A percentile compares a stretch with the other conserved stretches of the same genome.
These are phyloP conservation scores for Syncephalis fuscata DNA, from an alignment of 371 early-diverging fungal genomes.

Conservation along the genomic window DNA sequence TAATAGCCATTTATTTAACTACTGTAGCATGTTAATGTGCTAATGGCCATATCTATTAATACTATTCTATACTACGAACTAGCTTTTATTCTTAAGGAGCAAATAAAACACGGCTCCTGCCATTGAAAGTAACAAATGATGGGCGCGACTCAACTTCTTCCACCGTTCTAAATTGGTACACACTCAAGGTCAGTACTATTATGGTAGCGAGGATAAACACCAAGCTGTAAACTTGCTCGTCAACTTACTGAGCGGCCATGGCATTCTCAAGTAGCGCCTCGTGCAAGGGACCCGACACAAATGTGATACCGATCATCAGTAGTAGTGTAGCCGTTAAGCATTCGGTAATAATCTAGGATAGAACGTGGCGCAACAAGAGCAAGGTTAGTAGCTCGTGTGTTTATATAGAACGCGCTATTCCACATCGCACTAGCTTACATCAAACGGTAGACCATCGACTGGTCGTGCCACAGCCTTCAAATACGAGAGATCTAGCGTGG, in stretches of 20 bases:
- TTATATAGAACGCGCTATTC: too few relatives aligned
- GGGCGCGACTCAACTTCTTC: conserved; percentile 44
- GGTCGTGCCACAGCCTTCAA: conserved; percentile 40
- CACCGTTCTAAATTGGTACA: conserved; percentile 40
- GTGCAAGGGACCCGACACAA: conserved; percentile 30
- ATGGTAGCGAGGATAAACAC: too few relatives aligned
- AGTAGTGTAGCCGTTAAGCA: conserved; percentile 19
- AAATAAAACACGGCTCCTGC: conserved; percentile 29
- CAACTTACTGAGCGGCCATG: conserved; percentile 40
- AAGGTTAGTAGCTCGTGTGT: too few relatives aligned
- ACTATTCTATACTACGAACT: too few relatives aligned
- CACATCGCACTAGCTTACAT: too few relatives aligned
- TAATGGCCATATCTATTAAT: too few relatives aligned
- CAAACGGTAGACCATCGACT: conserved; percentile 30
- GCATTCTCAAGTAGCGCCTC: conserved; percentile 37
- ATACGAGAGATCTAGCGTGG: conserved; percentile 45
- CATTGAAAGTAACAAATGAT: conserved; percentile 42
- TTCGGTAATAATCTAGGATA: conserved; percentile 17
- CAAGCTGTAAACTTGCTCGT: too few relatives aligned
- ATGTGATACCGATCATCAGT: conserved; percentile 17
- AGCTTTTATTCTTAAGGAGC: conserved; percentile 31
- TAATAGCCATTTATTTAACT: too few relatives aligned
- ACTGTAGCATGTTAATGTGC: too few relatives aligned
- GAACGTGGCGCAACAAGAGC: background rate
- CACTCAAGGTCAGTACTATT: too few relatives aligned